Conservation (phyloP, 305 asterid species). For the Fraxinus baroniana region DNA sequence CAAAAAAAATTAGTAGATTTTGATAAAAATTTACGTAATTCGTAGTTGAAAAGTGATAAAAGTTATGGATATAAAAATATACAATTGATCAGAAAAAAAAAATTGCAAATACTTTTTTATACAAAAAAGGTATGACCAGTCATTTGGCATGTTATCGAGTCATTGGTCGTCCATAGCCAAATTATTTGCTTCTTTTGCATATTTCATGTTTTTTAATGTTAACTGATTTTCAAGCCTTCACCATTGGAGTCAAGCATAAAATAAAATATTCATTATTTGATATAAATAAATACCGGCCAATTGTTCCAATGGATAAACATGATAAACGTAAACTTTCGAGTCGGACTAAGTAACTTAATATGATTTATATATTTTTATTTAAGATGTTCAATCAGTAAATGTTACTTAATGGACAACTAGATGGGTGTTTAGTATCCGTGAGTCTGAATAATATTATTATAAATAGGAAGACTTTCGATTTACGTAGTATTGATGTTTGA, state of each 20-base stretch:
- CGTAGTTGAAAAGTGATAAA: neutral
- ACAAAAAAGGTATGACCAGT: neutral
- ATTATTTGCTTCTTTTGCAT: neutral
- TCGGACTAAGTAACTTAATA: neutral
- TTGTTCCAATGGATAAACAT: neutral
- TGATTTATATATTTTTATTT: neutral
- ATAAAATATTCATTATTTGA: neutral
- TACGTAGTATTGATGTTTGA: too few relatives aligned
- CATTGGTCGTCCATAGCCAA: neutral
- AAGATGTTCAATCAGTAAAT: neutral
- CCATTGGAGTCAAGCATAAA: neutral
- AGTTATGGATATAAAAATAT: neutral
- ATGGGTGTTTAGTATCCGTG: neutral
- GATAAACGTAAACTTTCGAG: neutral
- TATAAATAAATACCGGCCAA: neutral
- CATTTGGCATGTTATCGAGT: neutral
- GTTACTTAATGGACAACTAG: too few relatives aligned
- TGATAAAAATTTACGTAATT: too few relatives aligned
- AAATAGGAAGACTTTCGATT: too few relatives aligned
- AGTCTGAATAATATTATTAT: neutral
- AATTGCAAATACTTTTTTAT: neutral
- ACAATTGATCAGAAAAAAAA: too few relatives aligned
- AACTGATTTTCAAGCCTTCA: neutral
- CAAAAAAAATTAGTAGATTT: neutral
- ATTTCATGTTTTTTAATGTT: neutral